Evolutionary conservation across 2,329 filamentous ascomycete species (phyloP).

Genomic region (Xylariaceae sp.): DNA sequence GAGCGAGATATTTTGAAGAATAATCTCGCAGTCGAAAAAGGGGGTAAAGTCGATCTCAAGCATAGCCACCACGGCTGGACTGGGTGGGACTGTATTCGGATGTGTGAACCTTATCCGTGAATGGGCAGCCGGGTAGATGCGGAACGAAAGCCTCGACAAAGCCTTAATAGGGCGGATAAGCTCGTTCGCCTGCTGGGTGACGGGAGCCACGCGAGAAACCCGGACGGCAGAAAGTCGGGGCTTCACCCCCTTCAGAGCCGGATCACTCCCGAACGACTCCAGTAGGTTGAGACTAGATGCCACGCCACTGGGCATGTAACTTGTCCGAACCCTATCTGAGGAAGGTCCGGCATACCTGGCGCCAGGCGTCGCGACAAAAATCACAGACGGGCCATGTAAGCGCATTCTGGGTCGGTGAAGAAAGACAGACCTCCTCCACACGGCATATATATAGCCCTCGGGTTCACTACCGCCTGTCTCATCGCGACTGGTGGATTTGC

Average conservation of each 20-base stretch:
- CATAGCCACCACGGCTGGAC: slow-evolving; percentile 59
- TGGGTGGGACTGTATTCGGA: slow-evolving; percentile 52
- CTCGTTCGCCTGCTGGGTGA: slow-evolving; percentile 55
- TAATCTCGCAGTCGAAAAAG: slow-evolving; percentile 61
- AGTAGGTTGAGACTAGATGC: slow-evolving; percentile 72
- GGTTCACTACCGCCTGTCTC: slow-evolving; percentile 19
- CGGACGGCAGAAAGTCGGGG: slow-evolving; percentile 68
- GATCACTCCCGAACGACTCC: slow-evolving; percentile 64
- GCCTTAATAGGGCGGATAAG: slow-evolving; percentile 59
- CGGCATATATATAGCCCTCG: slow-evolving; percentile 42
- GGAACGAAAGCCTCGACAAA: slow-evolving; percentile 56
- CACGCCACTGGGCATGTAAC: slow-evolving; percentile 64
- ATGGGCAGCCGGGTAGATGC: slow-evolving; percentile 64
- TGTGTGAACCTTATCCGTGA: slow-evolving; percentile 68
- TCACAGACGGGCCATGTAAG: slow-evolving; percentile 59
- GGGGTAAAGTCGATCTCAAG: slow-evolving; percentile 70
- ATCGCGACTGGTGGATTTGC: slow-evolving; percentile 32
- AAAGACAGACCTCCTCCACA: slow-evolving; percentile 58
- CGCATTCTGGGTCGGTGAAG: slow-evolving; percentile 57
- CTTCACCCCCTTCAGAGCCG: slow-evolving; percentile 53
- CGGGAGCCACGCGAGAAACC: slow-evolving; percentile 68
- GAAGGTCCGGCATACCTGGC: slow-evolving; percentile 47
- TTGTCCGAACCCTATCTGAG: slow-evolving; percentile 41
- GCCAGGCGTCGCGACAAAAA: slow-evolving; percentile 59
- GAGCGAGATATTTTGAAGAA: slow-evolving; percentile 54